Conservation (phyloP, 106 monocot species). For the Dendrobium catenatum region DNA sequence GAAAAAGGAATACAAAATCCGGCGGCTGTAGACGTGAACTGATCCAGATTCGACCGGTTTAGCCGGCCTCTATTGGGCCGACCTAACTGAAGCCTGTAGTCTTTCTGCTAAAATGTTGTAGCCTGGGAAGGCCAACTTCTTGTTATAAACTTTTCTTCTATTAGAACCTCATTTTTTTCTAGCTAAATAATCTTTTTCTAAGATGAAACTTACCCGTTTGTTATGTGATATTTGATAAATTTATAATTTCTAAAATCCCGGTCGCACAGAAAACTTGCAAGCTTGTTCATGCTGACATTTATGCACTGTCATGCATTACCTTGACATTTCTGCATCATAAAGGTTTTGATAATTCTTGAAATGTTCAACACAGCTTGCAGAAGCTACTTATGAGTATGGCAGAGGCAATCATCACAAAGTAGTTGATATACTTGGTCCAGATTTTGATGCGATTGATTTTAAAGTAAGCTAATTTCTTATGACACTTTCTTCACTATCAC, state of each 20-base stretch:
- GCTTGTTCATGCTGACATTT: too few species aligned
- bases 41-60: too few species aligned
- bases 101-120: too few species aligned
- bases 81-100: too few species aligned
- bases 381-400: slow-evolving; percentile 73
- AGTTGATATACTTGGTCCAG: slow-evolving; percentile 59
- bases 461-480: slow-evolving; percentile 35
- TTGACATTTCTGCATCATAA: slow-evolving; percentile 7
- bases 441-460: slow-evolving; percentile 64
- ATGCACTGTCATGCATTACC: background rate
- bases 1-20: too few species aligned
- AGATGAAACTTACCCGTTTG: too few species aligned
- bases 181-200: background rate
- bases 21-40: too few species aligned
- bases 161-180: too few species aligned
- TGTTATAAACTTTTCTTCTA: too few species aligned
- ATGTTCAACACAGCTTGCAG: slow-evolving; percentile 40
- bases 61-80: too few species aligned
- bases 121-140: too few species aligned
- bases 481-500: background rate
- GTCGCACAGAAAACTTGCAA: background rate
- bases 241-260: background rate
- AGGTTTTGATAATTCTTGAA: background rate
- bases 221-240: background rate
- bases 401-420: slow-evolving; percentile 44